Evolutionary conservation across 805 yeast species (phyloP).

Genomic region (Yarrowia sp.): DNA sequence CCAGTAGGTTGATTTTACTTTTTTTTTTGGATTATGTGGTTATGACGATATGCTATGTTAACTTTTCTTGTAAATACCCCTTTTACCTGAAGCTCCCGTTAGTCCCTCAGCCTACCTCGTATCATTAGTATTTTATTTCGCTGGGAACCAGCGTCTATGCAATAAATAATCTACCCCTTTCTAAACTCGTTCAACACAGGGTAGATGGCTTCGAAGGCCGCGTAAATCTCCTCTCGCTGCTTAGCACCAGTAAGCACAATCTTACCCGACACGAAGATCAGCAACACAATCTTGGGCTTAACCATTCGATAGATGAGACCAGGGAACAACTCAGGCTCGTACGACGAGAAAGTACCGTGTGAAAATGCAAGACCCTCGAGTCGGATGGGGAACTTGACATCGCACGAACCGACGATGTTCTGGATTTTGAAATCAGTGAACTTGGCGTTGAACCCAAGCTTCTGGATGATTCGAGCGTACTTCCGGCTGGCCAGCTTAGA

Average conservation of each 20-base stretch:
- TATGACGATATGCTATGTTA: not conserved
- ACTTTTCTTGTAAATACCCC: not conserved
- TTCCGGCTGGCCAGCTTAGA: conserved; percentile 97
- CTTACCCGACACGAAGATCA: conserved; percentile 95
- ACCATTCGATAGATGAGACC: conserved; percentile 99
- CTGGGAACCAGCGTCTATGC: conserved; percentile 25
- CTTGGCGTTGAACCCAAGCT: conserved; percentile 95
- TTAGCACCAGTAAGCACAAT: conserved; percentile 98
- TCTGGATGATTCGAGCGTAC: conserved; percentile 96
- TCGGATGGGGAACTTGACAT: conserved; percentile 95
- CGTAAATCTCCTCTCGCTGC: conserved; percentile 96
- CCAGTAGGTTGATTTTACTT: not conserved
- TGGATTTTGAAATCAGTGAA: conserved; percentile 97
- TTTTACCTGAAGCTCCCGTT: not conserved
- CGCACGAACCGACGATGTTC: conserved; percentile 97
- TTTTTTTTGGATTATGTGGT: conserved; percentile 12
- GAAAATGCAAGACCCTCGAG: conserved; percentile 95
- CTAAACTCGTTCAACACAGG: conserved; percentile 98
- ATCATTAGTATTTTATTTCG: conserved; percentile 20
- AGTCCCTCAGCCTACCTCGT: not conserved
- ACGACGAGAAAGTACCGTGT: conserved; percentile 97
- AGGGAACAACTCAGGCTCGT: conserved; percentile 97
- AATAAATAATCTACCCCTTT: conserved; percentile 49
- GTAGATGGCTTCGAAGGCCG: conserved; percentile 96
- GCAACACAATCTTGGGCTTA: conserved; percentile 92